Evolutionary conservation across 768 basidiomycete species (phyloP).

Genomic region (Trametes sanguinea): DNA sequence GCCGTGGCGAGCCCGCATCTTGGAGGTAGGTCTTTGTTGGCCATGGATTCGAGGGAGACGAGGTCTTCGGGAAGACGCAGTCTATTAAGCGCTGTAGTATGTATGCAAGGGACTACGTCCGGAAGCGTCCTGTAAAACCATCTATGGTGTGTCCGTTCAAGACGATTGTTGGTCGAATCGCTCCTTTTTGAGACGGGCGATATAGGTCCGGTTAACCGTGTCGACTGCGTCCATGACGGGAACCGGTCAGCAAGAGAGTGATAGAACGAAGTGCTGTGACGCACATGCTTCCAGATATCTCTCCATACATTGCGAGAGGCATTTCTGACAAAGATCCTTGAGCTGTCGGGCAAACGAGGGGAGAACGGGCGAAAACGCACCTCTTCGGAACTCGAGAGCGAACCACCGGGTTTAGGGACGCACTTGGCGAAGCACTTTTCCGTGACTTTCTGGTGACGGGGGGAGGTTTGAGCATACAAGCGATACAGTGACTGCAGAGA

Average conservation of each 20-base stretch:
- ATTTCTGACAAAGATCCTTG: slow-evolving; percentile 49
- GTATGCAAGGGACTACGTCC: neutral
- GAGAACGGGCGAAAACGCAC: slow-evolving; percentile 37
- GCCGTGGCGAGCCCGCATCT: neutral
- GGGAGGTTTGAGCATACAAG: neutral
- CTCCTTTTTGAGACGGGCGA: slow-evolving; percentile 57
- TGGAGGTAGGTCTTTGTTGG: neutral
- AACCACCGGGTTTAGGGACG: slow-evolving; percentile 70
- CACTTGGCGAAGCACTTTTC: slow-evolving; percentile 81
- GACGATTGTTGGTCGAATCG: slow-evolving; percentile 29
- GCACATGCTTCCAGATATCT: slow-evolving; percentile 85
- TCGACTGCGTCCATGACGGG: slow-evolving; percentile 54
- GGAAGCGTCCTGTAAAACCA: neutral
- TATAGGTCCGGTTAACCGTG: slow-evolving; percentile 72
- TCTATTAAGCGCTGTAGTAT: slow-evolving; percentile 15
- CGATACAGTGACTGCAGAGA: neutral
- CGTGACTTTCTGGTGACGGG: slow-evolving; percentile 60
- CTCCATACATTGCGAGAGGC: slow-evolving; percentile 73
- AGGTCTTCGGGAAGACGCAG: neutral
- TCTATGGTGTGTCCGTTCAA: neutral
- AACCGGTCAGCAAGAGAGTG: neutral
- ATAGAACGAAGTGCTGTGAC: slow-evolving; percentile 33
- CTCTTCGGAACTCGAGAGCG: slow-evolving; percentile 73
- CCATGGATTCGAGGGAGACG: neutral
- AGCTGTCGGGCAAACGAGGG: neutral